These are phyloP conservation scores for Pelargonium australe DNA, from an alignment of 441 rosid genomes.

Conservation along the genomic window DNA sequence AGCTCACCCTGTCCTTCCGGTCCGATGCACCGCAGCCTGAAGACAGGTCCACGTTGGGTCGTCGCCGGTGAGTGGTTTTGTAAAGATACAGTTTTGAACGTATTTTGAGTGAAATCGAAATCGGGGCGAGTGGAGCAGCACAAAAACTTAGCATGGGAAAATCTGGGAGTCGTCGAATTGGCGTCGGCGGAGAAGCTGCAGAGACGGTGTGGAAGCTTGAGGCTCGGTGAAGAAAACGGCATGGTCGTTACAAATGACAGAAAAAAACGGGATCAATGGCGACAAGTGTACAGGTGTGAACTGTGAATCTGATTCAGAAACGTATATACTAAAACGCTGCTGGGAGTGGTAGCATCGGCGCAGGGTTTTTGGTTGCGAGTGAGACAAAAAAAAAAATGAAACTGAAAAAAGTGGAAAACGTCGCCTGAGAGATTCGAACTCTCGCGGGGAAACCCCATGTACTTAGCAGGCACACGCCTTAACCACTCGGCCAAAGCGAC, in stretches of 20 bases:
- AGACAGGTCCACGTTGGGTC: background rate
- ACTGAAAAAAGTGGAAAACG: background rate
- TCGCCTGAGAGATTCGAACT: constrained; percentile 97
- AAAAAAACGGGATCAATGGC: background rate
- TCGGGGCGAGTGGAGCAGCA: background rate
- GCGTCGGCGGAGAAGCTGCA: background rate
- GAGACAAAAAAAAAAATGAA: too few relatives aligned
- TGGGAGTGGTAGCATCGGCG: background rate
- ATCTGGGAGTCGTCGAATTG: background rate
- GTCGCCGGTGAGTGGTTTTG: background rate
- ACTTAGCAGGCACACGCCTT: constrained; percentile 99
- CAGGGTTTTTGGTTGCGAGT: background rate
- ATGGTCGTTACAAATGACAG: background rate
- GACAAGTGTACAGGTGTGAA: background rate
- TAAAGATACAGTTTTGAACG: background rate
- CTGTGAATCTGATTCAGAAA: background rate
- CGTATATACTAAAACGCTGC: background rate
- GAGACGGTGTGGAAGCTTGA: background rate
- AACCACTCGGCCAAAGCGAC: constrained; percentile 89
- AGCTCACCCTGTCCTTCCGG: constrained; percentile 26
- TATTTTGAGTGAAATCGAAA: background rate
- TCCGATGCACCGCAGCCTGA: background rate
- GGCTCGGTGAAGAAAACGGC: background rate
- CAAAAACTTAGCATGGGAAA: background rate
- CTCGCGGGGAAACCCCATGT: constrained; percentile 93